These are phyloP conservation scores for Pseudodiploospora longispora DNA, from an alignment of 2,329 filamentous ascomycete genomes.

Conservation along the genomic window DNA sequence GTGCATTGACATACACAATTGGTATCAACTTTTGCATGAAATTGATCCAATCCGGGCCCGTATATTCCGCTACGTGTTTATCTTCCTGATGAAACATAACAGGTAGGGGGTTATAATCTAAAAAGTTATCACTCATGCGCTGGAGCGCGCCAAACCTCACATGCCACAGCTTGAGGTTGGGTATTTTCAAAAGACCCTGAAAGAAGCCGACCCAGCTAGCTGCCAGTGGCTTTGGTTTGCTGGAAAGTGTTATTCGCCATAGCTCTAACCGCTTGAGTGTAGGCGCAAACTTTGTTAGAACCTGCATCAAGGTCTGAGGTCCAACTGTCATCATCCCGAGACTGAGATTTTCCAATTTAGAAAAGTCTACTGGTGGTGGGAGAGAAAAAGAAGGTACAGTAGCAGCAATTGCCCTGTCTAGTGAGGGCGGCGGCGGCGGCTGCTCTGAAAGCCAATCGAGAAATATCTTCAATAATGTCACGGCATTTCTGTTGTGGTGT, in stretches of 20 bases:
- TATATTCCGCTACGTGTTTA: slow-evolving; percentile 16
- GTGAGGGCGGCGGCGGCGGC: background rate
- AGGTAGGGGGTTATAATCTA: background rate
- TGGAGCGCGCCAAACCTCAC: slow-evolving; percentile 3
- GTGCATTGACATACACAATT: slow-evolving; percentile 8
- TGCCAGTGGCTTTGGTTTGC: background rate
- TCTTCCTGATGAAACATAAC: too few species aligned
- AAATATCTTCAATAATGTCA: background rate
- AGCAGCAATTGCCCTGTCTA: too few species aligned
- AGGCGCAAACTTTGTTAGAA: slow-evolving; percentile 34
- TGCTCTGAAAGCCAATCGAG: slow-evolving; percentile 9
- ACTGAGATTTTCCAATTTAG: slow-evolving; percentile 32
- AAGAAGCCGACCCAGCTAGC: slow-evolving; percentile 33
- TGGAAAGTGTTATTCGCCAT: slow-evolving; percentile 31
- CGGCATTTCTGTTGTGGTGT: background rate
- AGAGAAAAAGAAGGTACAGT: background rate
- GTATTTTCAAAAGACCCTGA: slow-evolving; percentile 20
- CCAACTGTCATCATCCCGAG: slow-evolving; percentile 31
- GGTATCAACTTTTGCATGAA: slow-evolving; percentile 23
- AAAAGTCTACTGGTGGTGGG: slow-evolving; percentile 20
- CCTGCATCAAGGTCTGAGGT: slow-evolving; percentile 19
- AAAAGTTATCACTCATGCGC: background rate
- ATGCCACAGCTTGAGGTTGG: slow-evolving; percentile 22
- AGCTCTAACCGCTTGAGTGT: slow-evolving; percentile 37
- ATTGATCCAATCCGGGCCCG: slow-evolving; percentile 27